A percentile compares a stretch with the other conserved stretches of the same genome.
Conservation (phyloP, 2,329 filamentous ascomycete genomes). For the Ophiostoma populinum region DNA sequence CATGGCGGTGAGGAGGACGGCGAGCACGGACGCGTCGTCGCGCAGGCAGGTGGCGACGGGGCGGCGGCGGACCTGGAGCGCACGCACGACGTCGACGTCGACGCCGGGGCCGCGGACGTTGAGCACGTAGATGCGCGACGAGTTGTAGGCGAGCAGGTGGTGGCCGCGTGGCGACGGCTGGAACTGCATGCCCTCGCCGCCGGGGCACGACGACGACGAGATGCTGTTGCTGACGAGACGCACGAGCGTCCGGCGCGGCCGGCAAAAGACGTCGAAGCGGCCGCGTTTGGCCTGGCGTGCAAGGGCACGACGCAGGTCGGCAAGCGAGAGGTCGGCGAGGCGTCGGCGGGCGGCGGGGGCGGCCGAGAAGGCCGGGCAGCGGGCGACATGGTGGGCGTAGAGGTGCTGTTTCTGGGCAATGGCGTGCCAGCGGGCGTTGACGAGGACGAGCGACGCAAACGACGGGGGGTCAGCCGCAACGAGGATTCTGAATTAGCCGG, state of each 20-base stretch:
- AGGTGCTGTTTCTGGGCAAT: slow-evolving; percentile 46
- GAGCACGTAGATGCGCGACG: slow-evolving; percentile 66
- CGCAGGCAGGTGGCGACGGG: slow-evolving; percentile 63
- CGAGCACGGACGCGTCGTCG: slow-evolving; percentile 59
- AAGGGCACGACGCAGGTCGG: slow-evolving; percentile 46
- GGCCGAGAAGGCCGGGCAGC: slow-evolving; percentile 39
- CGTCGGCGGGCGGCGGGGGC: slow-evolving; percentile 22
- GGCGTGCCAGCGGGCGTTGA: slow-evolving; percentile 48
- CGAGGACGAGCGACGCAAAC: slow-evolving; percentile 47
- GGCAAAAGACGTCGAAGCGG: slow-evolving; percentile 58
- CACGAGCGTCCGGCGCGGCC: slow-evolving; percentile 52
- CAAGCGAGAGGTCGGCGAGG: slow-evolving; percentile 30
- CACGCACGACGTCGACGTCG: slow-evolving; percentile 45
- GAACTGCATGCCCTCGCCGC: slow-evolving; percentile 75
- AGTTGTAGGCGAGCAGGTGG: slow-evolving; percentile 65
- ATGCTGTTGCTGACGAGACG: slow-evolving; percentile 71
- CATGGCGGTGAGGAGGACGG: slow-evolving; percentile 65
- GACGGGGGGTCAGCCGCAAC: slow-evolving; percentile 40
- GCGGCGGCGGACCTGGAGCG: slow-evolving; percentile 62
- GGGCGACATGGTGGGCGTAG: slow-evolving; percentile 44
- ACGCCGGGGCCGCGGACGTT: slow-evolving; percentile 45
- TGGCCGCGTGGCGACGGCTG: slow-evolving; percentile 59
- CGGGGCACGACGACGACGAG: slow-evolving; percentile 67
- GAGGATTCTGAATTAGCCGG: slow-evolving; percentile 33
- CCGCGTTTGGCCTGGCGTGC: slow-evolving; percentile 56